Evolutionary conservation across 2,329 filamentous ascomycete genomes (phyloP).

Genomic region (Penicillium sp.): DNA sequence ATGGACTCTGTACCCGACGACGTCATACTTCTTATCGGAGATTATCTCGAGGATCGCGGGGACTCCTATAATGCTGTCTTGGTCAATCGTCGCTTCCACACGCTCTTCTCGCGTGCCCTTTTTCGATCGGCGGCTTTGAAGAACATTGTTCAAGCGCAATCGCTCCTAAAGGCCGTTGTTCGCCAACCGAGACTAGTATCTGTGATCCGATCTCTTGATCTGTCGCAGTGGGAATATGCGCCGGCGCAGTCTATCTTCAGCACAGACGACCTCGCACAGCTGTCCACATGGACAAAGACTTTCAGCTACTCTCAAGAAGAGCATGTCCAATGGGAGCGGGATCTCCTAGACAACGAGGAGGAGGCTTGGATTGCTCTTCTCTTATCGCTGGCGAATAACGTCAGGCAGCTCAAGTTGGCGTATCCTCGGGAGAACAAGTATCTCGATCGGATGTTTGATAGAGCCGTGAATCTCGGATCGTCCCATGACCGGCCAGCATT

Average conservation of each 20-base stretch:
- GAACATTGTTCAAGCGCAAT: conserved; percentile 24
- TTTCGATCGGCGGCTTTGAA: conserved; percentile 28
- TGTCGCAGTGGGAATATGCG: conserved; percentile 27
- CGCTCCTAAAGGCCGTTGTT: conserved; percentile 29
- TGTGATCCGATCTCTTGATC: conserved; percentile 30
- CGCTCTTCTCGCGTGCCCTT: conserved; percentile 32
- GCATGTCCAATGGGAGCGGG: conserved; percentile 26
- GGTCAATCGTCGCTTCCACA: conserved; percentile 32
- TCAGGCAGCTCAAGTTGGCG: conserved; percentile 27
- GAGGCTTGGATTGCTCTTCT: conserved; percentile 37
- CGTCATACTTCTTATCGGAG: conserved; percentile 35
- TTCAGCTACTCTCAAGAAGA: conserved; percentile 29
- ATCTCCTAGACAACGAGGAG: conserved; percentile 26
- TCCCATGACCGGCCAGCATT: conserved; percentile 26
- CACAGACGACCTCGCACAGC: conserved; percentile 15
- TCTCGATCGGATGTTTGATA: conserved; percentile 28
- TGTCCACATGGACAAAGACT: conserved; percentile 13
- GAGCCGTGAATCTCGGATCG: conserved; percentile 25
- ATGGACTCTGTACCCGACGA: conserved; percentile 32
- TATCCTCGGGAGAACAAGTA: conserved; percentile 29
- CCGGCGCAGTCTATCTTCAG: background rate
- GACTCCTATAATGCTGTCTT: conserved; percentile 35
- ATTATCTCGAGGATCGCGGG: conserved; percentile 29
- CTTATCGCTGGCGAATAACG: conserved; percentile 31
- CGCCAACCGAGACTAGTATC: conserved; percentile 29